A percentile compares a stretch with the other conserved stretches of the same genome.
phyloP scores from a whole-genome alignment of 495 filamentous ascomycete species.

The Penicillium atrosanguineum region DNA sequence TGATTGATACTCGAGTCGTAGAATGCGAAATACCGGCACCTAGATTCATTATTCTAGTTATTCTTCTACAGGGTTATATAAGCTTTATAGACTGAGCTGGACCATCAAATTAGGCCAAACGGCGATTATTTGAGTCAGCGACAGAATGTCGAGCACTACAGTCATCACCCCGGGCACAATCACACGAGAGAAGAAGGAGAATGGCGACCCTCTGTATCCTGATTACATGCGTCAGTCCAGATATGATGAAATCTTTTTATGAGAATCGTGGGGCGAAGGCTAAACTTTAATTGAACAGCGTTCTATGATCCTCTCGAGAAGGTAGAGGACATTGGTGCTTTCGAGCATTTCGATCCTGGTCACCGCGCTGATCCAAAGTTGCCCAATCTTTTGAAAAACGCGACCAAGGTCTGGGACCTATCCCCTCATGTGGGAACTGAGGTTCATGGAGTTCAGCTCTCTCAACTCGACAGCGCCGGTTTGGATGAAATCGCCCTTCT shows the following conservation, averaged over 20 bases:
- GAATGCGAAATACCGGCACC: too few species aligned
- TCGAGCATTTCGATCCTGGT: conserved; percentile 71
- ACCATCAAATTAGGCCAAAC: neutral
- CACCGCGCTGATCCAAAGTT: conserved; percentile 65
- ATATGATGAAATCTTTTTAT: too few species aligned
- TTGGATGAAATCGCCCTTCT: conserved; percentile 81
- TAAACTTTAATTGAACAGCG: neutral
- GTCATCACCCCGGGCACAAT: neutral
- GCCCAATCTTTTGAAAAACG: conserved; percentile 59
- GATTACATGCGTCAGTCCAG: conserved; percentile 2
- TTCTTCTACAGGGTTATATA: too few species aligned
- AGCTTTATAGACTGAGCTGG: too few species aligned
- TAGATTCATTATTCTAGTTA: too few species aligned
- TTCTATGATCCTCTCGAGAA: conserved; percentile 57
- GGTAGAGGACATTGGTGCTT: conserved; percentile 33
- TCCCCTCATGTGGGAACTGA: conserved; percentile 76
- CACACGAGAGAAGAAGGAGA: conserved; percentile 2
- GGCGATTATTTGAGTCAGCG: neutral
- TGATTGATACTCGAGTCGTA: too few species aligned
- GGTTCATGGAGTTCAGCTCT: conserved; percentile 73
- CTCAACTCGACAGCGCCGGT: conserved; percentile 59
- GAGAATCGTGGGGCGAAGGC: too few species aligned
- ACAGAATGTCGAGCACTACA: too few species aligned
- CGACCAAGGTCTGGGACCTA: conserved; percentile 48
- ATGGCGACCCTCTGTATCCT: conserved; percentile 5